Evolutionary conservation across 73 alveolate genomes (phyloP).

Genomic region (Stentor roeselii): DNA sequence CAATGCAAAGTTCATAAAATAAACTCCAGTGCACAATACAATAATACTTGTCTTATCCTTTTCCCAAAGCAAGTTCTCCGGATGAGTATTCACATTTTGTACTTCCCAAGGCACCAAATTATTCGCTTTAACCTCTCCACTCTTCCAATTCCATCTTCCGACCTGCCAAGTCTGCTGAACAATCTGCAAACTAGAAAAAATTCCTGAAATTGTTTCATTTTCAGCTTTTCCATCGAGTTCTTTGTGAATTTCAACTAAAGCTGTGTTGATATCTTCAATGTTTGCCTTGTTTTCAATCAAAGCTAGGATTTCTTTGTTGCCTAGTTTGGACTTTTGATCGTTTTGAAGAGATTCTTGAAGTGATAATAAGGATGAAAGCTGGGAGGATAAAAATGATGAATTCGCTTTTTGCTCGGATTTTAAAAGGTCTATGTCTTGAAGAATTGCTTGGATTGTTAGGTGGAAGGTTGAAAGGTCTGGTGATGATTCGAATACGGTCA

Average conservation of each 20-base stretch:
- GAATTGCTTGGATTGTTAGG: background rate
- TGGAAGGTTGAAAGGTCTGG: background rate
- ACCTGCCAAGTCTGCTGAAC: conserved; percentile 85
- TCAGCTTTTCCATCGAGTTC: conserved; percentile 69
- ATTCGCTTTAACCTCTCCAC: conserved; percentile 79
- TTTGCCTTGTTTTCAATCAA: conserved; percentile 59
- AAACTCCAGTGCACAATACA: conserved; percentile 94
- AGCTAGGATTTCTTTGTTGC: conserved; percentile 63
- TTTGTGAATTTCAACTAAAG: conserved; percentile 70
- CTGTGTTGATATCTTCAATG: conserved; percentile 75
- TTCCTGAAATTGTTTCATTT: conserved; percentile 55
- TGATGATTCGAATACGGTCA: background rate
- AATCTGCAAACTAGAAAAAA: conserved; percentile 71
- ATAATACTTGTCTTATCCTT: conserved; percentile 82
- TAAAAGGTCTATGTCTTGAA: background rate
- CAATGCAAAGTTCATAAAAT: conserved; percentile 90
- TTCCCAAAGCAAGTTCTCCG: conserved; percentile 97
- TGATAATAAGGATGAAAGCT: background rate
- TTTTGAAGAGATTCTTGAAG: conserved; percentile 74
- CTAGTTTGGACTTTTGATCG: conserved; percentile 76
- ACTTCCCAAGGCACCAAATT: conserved; percentile 94
- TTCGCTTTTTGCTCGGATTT: background rate
- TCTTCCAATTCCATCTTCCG: conserved; percentile 97
- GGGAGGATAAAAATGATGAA: background rate
- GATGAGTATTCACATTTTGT: conserved; percentile 87